Conservation (phyloP, 192 early-diverging fungal species). For the Dimargaris cristalligena region DNA sequence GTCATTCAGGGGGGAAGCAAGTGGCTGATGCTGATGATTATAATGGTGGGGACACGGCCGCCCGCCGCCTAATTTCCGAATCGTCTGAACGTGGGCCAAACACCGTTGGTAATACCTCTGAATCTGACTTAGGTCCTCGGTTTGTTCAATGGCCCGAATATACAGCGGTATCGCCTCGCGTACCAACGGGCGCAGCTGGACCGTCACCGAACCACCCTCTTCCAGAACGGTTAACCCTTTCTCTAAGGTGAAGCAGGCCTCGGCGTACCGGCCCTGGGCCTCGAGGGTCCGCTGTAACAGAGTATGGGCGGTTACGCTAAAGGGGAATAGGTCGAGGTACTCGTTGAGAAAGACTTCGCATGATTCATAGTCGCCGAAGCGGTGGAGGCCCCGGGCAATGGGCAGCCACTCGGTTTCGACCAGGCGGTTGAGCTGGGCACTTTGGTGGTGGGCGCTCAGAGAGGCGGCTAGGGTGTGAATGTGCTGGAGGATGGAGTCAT, state of each 20-base stretch:
- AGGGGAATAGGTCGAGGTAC: not conserved
- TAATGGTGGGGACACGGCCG: too few species aligned
- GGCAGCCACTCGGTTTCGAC: conserved; percentile 3
- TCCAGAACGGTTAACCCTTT: not conserved
- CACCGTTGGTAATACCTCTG: not conserved
- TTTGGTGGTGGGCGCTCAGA: too few species aligned
- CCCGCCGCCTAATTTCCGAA: too few species aligned
- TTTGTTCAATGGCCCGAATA: not conserved
- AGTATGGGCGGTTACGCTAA: not conserved
- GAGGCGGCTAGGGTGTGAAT: too few species aligned
- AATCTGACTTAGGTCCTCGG: not conserved
- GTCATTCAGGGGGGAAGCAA: too few species aligned
- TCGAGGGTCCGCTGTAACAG: not conserved
- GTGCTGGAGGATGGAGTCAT: too few species aligned
- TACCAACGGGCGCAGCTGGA: not conserved
- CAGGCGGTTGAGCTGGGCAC: not conserved
- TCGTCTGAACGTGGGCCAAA: not conserved
- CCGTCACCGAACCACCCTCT: not conserved
- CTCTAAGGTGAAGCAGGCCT: not conserved
- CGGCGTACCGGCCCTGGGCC: not conserved
- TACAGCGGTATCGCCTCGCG: not conserved
- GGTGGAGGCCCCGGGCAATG: not conserved
- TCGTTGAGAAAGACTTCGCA: not conserved
- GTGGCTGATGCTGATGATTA: too few species aligned
- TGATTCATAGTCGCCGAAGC: not conserved